Evolutionary conservation across 805 yeast species (phyloP).

Genomic region (Scheffersomyces spartinae): DNA sequence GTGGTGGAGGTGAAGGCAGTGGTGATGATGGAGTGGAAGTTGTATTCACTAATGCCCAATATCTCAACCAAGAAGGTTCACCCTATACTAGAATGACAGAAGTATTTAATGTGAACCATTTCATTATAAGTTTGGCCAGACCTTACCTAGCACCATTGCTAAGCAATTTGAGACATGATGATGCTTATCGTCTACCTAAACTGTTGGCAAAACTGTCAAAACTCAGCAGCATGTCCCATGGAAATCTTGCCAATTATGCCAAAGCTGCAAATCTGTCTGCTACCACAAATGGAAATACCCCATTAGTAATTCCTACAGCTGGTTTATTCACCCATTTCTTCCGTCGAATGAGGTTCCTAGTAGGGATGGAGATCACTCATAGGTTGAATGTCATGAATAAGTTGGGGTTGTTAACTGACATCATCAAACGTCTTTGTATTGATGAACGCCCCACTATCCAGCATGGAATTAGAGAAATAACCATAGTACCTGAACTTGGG

Average conservation of each 20-base stretch:
- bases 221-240: conserved; percentile 4
- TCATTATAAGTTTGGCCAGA: conserved; percentile 80
- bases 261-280: conserved; percentile 1
- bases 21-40: conserved; percentile 3
- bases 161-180: conserved; percentile 63
- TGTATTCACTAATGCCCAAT: conserved; percentile 1
- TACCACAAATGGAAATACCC: conserved; percentile 19
- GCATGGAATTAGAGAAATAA: conserved; percentile 65
- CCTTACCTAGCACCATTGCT: conserved; percentile 90
- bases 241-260: background rate
- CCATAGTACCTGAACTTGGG: conserved; percentile 79
- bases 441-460: conserved; percentile 78
- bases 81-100: conserved; percentile 88
- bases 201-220: conserved; percentile 6
- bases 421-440: conserved; percentile 64
- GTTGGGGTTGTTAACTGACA: conserved; percentile 60
- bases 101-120: conserved; percentile 89
- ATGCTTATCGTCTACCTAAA: conserved; percentile 24
- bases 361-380: conserved; percentile 74
- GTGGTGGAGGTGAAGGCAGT: conserved; percentile 4
- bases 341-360: conserved; percentile 43
- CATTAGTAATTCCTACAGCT: conserved; percentile 20
- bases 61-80: conserved; percentile 9
- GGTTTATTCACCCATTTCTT: conserved; percentile 19
- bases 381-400: conserved; percentile 71